Percentiles rank a stretch among this genome's conserved stretches.
phyloP scores from a whole-genome alignment of 495 filamentous ascomycete genomes.

The Penicillium silybi region DNA sequence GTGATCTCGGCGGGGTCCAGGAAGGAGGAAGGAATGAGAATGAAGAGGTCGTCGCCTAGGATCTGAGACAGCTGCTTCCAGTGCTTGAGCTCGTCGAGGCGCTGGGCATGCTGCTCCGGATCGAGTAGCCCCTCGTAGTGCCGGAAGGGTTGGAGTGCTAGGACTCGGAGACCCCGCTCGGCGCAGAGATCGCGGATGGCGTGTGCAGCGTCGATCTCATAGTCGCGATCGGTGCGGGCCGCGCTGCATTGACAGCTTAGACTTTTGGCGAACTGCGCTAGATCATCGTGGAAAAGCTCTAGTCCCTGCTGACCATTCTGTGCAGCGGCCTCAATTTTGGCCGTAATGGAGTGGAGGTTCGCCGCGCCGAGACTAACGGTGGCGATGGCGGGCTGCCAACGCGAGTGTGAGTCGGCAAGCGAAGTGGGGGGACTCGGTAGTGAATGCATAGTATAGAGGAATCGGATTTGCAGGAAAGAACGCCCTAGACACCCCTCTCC shows the following conservation, averaged over 20 bases:
- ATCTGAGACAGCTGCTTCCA: slow-evolving; percentile 60
- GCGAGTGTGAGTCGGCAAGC: slow-evolving; percentile 2
- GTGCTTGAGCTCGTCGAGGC: slow-evolving; percentile 52
- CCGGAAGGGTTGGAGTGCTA: slow-evolving; percentile 69
- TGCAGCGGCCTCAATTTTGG: slow-evolving; percentile 25
- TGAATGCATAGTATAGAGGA: slow-evolving; percentile 13
- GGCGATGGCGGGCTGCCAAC: slow-evolving; percentile 26
- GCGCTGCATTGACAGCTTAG: slow-evolving; percentile 7
- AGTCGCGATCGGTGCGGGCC: slow-evolving; percentile 18
- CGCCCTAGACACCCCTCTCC: background rate
- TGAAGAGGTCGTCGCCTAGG: slow-evolving; percentile 55
- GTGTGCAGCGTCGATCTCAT: slow-evolving; percentile 48
- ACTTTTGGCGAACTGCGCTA: slow-evolving; percentile 19
- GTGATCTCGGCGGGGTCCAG: slow-evolving; percentile 49
- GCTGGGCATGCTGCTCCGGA: slow-evolving; percentile 46
- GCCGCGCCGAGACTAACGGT: slow-evolving; percentile 23
- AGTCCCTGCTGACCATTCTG: slow-evolving; percentile 17
- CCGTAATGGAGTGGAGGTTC: slow-evolving; percentile 14
- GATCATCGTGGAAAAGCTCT: slow-evolving; percentile 29
- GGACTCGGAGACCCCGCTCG: slow-evolving; percentile 48
- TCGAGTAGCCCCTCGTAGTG: slow-evolving; percentile 69
- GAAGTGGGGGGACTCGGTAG: slow-evolving; percentile 14
- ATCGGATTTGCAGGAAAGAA: background rate
- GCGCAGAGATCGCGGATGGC: slow-evolving; percentile 52
- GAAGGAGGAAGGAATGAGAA: slow-evolving; percentile 67